Base-by-base conservation (phyloP, 495 filamentous ascomycete species). In the Paragyromitra xinjiangensis region DNA sequence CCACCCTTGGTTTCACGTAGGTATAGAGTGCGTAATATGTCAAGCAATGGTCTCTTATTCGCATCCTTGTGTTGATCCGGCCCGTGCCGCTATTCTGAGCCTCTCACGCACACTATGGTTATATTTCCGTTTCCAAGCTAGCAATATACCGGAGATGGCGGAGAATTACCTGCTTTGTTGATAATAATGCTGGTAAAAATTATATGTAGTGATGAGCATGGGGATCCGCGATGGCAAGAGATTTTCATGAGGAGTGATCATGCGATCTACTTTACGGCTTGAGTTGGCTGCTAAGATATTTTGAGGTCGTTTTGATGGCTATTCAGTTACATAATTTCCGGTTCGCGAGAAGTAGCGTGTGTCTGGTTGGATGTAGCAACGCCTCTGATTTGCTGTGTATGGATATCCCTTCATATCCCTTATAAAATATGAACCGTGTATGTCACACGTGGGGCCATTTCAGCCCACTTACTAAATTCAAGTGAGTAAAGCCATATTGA, bases 21-120 rank as follows among this genome's bases (percentile, higher is more conserved):
- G n/a, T 45, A 68, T 44, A 73, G 29, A 34, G 44, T 66, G 71
- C 68, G 58, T 22, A 71, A 65, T 72, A 56, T 44, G 70, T 65
- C 61, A 65, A 19, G 19, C 11, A 73, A 73, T 64, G 6, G 51
- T 12, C 19, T 24, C 37, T 37, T 29, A 9, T 48, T 56, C 16
- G 45, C 59, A 72, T 65, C 74, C 74, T 77, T 72, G 69, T 66
- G 74, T 73, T 77, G 69, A 77, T 77, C 74, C 74, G 74, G 74
- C 69, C 69, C 61, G 74, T 77, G 68, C 74, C 74, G 74, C 42
- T 65, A 66, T 51, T 61, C 53, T 53, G 40, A 64, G 40, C 12
- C 26, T 19, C 34, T 48, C 24, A 37, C 64, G 44, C 50, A 53
- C 24, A 40, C 19, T 48, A 42, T 70, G 8, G 24, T 26, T 26